Base-by-base conservation (phyloP, 306 rosid genomes). In the Cucurbita argyrosperma region DNA sequence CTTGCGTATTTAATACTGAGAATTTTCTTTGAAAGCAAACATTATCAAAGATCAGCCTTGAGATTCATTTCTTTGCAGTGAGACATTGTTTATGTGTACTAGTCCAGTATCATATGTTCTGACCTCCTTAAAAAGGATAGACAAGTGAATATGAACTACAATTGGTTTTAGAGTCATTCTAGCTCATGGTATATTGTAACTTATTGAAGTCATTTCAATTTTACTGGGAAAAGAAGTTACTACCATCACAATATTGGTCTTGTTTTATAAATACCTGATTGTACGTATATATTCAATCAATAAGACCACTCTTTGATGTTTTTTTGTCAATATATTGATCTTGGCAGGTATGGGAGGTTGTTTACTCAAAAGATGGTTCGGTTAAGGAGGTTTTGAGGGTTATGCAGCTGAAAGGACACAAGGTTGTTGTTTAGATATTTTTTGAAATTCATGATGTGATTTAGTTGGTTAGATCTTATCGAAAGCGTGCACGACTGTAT, bases 371-470 rank as follows among this genome's bases (percentile, higher is more conserved):
- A 85, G 99, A 88, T 83, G 99, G 99, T 83, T 91, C 96, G 6
- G 93, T 81, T 74, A 95, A 89, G 90, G 97, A 95, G 87, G 87
- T 95, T 88, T 56, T 85, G 81, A 91, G 76, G 50, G 97, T 77
- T 65, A 95, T 95, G 99, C 99, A 95, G 87, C 96, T 95, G 53
- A 95, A 95, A 85, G 99, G 99, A 71, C 99, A 95, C 71, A 91
- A 95, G 99, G 99, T 95, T 79, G 71, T 74, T 71, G 18, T 56
- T 54, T 55, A 72, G 16, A 53, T 70, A 45, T 6, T 66, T 11
- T 66, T 5, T 54, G 19, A 26, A 40, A 53, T 72, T 23, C 74
- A 56, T 80, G 38, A 60, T 42, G 5, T 42, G 54, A 69, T 51
- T 57, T 43, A 18, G 53, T 62, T 64, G 42, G 52, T 53, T 52